These are phyloP conservation scores for Ceratocystis lukuohia DNA, from an alignment of 2,329 filamentous ascomycete genomes.

Conservation along the genomic window DNA sequence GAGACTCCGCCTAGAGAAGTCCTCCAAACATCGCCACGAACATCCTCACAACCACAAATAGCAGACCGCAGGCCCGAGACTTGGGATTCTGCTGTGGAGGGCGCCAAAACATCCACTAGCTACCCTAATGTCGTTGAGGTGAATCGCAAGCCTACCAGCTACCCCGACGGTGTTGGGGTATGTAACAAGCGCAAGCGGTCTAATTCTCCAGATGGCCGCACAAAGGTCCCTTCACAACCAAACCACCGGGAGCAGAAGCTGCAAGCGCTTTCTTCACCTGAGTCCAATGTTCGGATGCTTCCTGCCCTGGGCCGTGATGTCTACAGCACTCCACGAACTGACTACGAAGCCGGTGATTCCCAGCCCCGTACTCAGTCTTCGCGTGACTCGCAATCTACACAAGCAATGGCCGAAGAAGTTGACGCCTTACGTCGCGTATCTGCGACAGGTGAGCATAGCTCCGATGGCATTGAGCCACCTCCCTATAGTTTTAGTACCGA, in stretches of 20 bases:
- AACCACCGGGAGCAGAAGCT: slow-evolving; percentile 28
- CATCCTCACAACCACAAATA: slow-evolving; percentile 11
- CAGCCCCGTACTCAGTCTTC: slow-evolving; percentile 37
- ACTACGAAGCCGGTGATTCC: slow-evolving; percentile 32
- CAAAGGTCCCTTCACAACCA: slow-evolving; percentile 28
- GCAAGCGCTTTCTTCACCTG: slow-evolving; percentile 5
- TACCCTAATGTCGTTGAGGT: slow-evolving; percentile 28
- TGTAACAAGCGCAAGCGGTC: slow-evolving; percentile 57
- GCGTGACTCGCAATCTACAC: slow-evolving; percentile 38
- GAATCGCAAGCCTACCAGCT: slow-evolving; percentile 24
- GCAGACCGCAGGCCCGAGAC: slow-evolving; percentile 13
- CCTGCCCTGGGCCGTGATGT: slow-evolving; percentile 25
- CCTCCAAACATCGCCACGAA: slow-evolving; percentile 9
- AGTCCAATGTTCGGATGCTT: slow-evolving; percentile 7
- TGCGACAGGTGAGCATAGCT: slow-evolving; percentile 37
- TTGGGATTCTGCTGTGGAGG: slow-evolving; percentile 17
- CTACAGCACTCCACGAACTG: slow-evolving; percentile 32
- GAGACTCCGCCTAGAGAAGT: slow-evolving; percentile 9
- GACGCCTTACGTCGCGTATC: slow-evolving; percentile 34
- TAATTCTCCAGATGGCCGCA: slow-evolving; percentile 40
- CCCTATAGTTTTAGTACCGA: slow-evolving; percentile 33
- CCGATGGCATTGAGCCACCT: slow-evolving; percentile 22
- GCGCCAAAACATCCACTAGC: slow-evolving; percentile 14
- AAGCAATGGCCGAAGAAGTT: slow-evolving; percentile 37
- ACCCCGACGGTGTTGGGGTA: slow-evolving; percentile 27